Base-by-base conservation (phyloP, 371 early-diverging fungal genomes). In the Apophysomyces ossiformis region DNA sequence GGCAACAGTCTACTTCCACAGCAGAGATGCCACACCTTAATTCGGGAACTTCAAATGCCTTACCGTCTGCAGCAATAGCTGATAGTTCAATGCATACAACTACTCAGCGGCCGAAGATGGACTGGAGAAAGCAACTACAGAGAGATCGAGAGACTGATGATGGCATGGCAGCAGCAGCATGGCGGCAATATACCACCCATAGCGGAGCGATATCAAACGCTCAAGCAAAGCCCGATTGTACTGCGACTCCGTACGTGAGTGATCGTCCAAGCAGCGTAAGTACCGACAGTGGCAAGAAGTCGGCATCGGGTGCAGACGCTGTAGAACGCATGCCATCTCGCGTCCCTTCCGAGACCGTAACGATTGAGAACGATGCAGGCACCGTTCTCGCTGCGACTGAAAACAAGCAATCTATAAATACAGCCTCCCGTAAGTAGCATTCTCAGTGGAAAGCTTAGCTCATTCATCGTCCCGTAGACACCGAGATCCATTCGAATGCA, bases 111-210 rank as follows among this genome's bases (percentile, higher is more conserved):
- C 21, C 16, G 35, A 50, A 50, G 9, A 21, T 21, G 21, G 11
- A 50, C 11, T 50, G 54, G 54, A 50, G 54, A 21, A n/a, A 21
- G 6, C 54, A 50, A 2, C 21, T 50, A 0, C 54, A 50, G 9
- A 18, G 1, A 41, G 41, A 8, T 1, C 1, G 21, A 7, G 9
- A 50, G n/a, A 50, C 18, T 21, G 21, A 16, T 26, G 54, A 50
- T 21, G 54, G 54, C 21, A 50, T 50, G 54, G 54, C 54, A 0
- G 54, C 54, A 21, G 21, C 54, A 50, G 54, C 54, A 18, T 50
- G 54, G 54, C 16, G 21, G 21, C 54, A 50, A 8, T 50, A 21
- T 50, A 9, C 54, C 11, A 18, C 54, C 2, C 13, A 13, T 50
- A 50, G 21, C 4, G 21, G 21, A n/a, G 54, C 5, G 54, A 50